These are phyloP conservation scores for Fragaria iinumae DNA, from an alignment of 306 rosid genomes.

Conservation along the genomic window DNA sequence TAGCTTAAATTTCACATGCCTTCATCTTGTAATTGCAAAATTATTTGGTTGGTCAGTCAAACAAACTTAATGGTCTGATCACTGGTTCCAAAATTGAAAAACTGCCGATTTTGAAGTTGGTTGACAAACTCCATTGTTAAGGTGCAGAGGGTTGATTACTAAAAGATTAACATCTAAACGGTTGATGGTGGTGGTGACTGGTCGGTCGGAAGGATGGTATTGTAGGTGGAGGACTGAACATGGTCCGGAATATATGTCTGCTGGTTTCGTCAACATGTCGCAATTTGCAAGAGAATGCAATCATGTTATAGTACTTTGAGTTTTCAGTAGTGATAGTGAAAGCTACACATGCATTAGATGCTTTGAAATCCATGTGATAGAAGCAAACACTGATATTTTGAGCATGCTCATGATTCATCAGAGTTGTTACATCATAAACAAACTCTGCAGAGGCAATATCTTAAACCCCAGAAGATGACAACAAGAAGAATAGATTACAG, in stretches of 20 bases:
- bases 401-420: neutral
- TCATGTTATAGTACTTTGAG: neutral
- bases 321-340: no score
- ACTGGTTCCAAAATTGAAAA: no score
- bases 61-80: no score
- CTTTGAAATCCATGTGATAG: neutral
- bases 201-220: neutral
- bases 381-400: neutral
- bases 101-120: no score
- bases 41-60: no score
- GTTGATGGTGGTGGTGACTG: neutral
- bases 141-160: no score
- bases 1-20: no score
- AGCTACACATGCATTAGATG: neutral
- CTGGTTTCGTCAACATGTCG: neutral
- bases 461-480: constrained; percentile 9
- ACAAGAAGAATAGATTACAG: constrained; percentile 19
- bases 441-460: constrained; percentile 3
- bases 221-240: neutral
- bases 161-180: no score
- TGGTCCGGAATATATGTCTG: neutral
- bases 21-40: no score
- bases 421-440: neutral
- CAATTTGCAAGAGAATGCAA: neutral
- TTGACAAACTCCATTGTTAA: no score